Evolutionary conservation across 2,329 filamentous ascomycete species (phyloP).

Genomic region (Cladorrhinum sp.): DNA sequence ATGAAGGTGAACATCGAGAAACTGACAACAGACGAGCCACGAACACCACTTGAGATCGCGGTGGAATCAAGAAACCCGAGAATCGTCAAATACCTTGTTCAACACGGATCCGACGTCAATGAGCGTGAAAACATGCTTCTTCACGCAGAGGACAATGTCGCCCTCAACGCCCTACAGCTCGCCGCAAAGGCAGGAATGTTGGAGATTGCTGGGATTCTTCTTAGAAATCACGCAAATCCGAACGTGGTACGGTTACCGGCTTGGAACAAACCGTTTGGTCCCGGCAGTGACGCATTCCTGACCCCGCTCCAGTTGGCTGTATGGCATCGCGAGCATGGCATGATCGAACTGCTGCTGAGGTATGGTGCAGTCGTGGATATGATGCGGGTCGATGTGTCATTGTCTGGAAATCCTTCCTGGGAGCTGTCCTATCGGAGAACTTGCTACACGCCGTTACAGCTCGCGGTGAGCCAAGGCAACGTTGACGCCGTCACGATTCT

Average conservation of each 20-base stretch:
- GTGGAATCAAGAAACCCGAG: not conserved
- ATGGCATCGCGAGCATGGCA: no score
- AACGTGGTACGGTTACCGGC: not conserved
- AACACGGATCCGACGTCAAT: not conserved
- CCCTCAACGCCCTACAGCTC: not conserved
- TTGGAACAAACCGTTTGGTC: not conserved
- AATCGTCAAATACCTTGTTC: not conserved
- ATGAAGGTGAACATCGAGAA: not conserved
- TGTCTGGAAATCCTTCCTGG: no score
- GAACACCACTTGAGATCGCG: not conserved
- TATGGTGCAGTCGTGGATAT: no score
- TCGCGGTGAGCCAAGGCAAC: no score
- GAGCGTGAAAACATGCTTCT: not conserved
- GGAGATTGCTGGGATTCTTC: not conserved
- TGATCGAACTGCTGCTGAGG: no score
- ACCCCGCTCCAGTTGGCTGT: not conserved
- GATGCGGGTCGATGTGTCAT: no score
- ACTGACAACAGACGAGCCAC: not conserved
- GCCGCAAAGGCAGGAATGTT: not conserved
- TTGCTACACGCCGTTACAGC: no score
- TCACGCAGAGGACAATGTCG: not conserved
- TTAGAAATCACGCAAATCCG: not conserved
- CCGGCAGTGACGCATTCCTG: not conserved
- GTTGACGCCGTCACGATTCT: no score
- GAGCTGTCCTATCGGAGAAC: no score